A percentile compares a stretch with the other conserved stretches of the same genome.
Conservation (phyloP, 2,329 filamentous ascomycete genomes). For the Clonostachys rosea region DNA sequence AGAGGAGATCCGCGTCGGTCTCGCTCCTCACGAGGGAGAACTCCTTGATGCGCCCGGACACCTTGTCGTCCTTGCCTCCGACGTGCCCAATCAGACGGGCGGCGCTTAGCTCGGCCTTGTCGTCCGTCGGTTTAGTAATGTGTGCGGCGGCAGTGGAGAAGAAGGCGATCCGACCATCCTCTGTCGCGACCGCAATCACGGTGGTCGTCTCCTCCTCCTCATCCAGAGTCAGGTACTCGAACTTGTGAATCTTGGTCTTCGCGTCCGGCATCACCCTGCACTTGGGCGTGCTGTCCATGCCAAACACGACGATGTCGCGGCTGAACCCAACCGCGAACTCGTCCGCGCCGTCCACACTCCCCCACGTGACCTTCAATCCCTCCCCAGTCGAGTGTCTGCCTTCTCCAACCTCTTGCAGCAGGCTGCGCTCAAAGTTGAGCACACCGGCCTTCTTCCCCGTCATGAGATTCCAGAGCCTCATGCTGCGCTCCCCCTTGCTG, state of each 20-base stretch:
- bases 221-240: constrained; percentile 61
- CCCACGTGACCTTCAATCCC: constrained; percentile 79
- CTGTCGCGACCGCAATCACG: constrained; percentile 75
- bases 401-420: constrained; percentile 74
- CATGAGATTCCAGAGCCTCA: constrained; percentile 94
- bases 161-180: constrained; percentile 84
- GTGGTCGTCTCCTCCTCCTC: constrained; percentile 30
- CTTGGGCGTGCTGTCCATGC: constrained; percentile 79
- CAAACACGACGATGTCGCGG: constrained; percentile 77
- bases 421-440: constrained; percentile 72
- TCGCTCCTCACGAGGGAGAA: constrained; percentile 61
- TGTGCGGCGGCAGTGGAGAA: constrained; percentile 63
- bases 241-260: constrained; percentile 77
- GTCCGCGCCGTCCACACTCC: constrained; percentile 61
- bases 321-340: constrained; percentile 91
- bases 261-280: constrained; percentile 63
- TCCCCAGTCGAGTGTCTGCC: constrained; percentile 75
- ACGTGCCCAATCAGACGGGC: constrained; percentile 71
- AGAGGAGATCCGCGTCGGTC: constrained; percentile 30
- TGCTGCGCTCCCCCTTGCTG: constrained; percentile 81
- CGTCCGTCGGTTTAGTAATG: constrained; percentile 27
- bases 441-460: constrained; percentile 95
- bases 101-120: constrained; percentile 35
- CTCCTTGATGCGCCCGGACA: constrained; percentile 78
- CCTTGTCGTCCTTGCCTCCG: constrained; percentile 66